Base-by-base conservation (phyloP, 176 grass and related monocot genomes). In the Triticum urartu region DNA sequence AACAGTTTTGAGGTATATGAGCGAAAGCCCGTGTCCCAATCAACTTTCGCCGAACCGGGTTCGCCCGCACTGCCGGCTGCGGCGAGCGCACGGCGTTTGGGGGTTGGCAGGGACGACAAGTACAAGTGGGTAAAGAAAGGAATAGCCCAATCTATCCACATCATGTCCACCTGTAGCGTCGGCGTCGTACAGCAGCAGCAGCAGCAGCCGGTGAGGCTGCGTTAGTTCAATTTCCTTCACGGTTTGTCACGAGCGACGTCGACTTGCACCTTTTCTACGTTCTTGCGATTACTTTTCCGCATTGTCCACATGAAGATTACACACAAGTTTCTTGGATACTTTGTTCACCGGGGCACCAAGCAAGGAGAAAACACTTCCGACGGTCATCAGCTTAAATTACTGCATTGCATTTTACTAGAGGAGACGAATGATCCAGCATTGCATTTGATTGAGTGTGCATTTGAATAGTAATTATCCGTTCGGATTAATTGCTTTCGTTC, bases 261-360 rank as follows among this genome's bases (percentile, higher is more conserved):
- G 78, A 87, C 40, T 50, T n/a, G 3, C 79, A 50, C 18, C 5
- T 15, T 71, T 80, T 61, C 69, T 70, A 81, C 70, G 83, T 81
- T 63, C 45, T 61, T 21, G 70, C 26, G 48, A 61, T 61, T 5
- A 11, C 26, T 15, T 30, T 21, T 68, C 64, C 9, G 34, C 83
- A 34, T 78, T 72, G 56, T 64, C 39, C 72, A 82, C 79, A 39
- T 5, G 28, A 40, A 54, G 52, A 50, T 63, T 18, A 30, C 11
- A 26, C 26, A 26, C 26, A 76, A 48, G 5, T 30, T 79, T 36
- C 33, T 17, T 15, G 1, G 24, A 15, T 50, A 15, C 47, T 50
- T 48, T 13, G 14, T 48, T 48, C 47, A 48, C 47, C 4, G 5
- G 12, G 11, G 47, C 47, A 48, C 47, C 12, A 48, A 48, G 1